These are phyloP conservation scores for Fremontodendron californicum DNA, from an alignment of 345 rosid genomes.

Conservation along the genomic window DNA sequence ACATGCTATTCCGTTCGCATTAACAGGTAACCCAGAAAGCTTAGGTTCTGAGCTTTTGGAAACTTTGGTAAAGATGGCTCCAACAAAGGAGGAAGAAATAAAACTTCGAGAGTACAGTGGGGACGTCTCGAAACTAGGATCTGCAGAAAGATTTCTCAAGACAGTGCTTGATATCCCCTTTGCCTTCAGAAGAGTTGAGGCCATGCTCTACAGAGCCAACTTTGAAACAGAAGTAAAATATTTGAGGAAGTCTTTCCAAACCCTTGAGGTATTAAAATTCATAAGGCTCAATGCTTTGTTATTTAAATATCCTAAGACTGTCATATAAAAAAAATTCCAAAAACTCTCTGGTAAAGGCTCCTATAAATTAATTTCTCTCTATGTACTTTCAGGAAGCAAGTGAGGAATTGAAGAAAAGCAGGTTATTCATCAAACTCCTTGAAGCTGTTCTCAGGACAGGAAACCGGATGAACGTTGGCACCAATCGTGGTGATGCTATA, in stretches of 20 bases:
- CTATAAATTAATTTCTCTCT: constrained; percentile 10
- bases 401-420: constrained; percentile 81
- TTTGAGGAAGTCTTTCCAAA: constrained; percentile 74
- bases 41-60: too few species aligned
- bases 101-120: too few species aligned
- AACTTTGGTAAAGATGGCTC: too few species aligned
- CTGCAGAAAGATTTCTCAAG: too few species aligned
- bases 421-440: constrained; percentile 85
- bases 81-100: too few species aligned
- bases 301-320: background rate
- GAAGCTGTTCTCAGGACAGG: constrained; percentile 95
- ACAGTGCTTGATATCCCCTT: too few species aligned
- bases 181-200: too few species aligned
- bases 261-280: constrained; percentile 58
- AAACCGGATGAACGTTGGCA: constrained; percentile 93
- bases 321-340: background rate
- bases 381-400: constrained; percentile 62
- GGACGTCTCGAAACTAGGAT: too few species aligned
- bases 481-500: constrained; percentile 93
- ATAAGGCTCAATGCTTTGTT: background rate
- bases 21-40: too few species aligned
- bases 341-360: too few species aligned
- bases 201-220: constrained; percentile 91
- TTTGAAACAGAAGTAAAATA: constrained; percentile 86
- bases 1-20: too few species aligned